phyloP scores from a whole-genome alignment of 75 land plant species.

The Picea sitchensis region DNA sequence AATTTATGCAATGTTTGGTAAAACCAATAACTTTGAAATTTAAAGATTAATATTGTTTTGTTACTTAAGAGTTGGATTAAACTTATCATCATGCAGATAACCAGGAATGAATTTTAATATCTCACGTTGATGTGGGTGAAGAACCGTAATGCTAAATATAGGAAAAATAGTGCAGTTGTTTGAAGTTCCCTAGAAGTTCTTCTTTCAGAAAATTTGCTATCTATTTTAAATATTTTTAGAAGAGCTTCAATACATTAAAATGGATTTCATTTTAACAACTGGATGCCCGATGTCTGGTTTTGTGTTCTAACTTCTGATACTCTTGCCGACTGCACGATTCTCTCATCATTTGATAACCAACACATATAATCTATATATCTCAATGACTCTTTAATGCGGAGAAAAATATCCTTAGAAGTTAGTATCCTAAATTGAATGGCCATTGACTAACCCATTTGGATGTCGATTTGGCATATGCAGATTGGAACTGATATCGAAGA shows the following conservation, averaged over 20 bases:
- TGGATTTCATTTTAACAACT: neutral
- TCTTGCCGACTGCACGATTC: neutral
- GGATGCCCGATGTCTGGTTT: neutral
- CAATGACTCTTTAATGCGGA: neutral
- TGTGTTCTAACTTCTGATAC: neutral
- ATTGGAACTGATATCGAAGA: conserved; percentile 99
- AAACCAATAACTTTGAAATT: neutral
- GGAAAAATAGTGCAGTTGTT: too few relatives aligned
- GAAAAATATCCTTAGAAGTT: neutral
- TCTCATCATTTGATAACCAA: neutral
- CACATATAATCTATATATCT: neutral
- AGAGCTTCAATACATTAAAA: neutral
- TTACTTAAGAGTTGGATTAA: neutral
- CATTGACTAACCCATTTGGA: neutral
- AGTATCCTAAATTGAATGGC: neutral
- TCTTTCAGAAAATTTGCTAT: too few relatives aligned
- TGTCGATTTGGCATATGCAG: conserved; percentile 28
- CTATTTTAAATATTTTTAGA: neutral
- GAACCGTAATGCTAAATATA: too few relatives aligned
- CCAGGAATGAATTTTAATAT: neutral
- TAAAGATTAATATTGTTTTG: neutral
- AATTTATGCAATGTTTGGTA: neutral
- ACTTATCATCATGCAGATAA: neutral
- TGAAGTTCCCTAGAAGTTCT: too few relatives aligned
- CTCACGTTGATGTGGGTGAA: neutral